These are phyloP conservation scores for Pseudophaeomoniella oleicola DNA, from an alignment of 2,329 filamentous ascomycete species.

Conservation along the genomic window DNA sequence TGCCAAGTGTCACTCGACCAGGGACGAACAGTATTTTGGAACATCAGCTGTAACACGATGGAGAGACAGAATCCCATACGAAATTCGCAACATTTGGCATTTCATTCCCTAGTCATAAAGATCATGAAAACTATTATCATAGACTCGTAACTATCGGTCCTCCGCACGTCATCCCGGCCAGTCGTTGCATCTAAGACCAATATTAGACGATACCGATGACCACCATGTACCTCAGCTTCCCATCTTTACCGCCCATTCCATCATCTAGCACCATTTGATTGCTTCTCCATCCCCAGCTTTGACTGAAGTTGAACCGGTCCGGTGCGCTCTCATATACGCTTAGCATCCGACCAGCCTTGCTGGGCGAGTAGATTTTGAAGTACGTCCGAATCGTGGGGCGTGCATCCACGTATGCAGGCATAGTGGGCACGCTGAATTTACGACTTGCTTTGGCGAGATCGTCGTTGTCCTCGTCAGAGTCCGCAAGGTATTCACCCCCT, in stretches of 20 bases:
- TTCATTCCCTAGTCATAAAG: too few relatives aligned
- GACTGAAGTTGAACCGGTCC: slow-evolving; percentile 44
- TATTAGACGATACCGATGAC: slow-evolving; percentile 34
- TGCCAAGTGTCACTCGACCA: too few relatives aligned
- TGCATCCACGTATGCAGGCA: slow-evolving; percentile 40
- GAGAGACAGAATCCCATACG: too few relatives aligned
- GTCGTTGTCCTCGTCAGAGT: slow-evolving; percentile 15
- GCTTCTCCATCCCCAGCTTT: slow-evolving; percentile 49
- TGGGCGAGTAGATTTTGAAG: slow-evolving; percentile 47
- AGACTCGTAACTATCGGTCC: neutral
- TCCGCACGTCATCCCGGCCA: neutral
- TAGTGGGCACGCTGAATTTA: slow-evolving; percentile 22
- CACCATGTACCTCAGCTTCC: slow-evolving; percentile 43
- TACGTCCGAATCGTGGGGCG: slow-evolving; percentile 45
- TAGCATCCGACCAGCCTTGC: slow-evolving; percentile 41
- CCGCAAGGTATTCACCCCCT: slow-evolving; percentile 8
- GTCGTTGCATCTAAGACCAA: too few relatives aligned
- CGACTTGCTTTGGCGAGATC: slow-evolving; percentile 12
- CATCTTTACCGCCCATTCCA: slow-evolving; percentile 46
- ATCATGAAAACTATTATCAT: neutral
- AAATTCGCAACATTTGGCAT: too few relatives aligned
- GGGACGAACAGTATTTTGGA: too few relatives aligned
- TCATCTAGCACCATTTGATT: slow-evolving; percentile 71
- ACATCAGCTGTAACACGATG: too few relatives aligned
- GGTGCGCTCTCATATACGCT: slow-evolving; percentile 45